Evolutionary conservation across 768 basidiomycete genomes (phyloP).

Genomic region (Termitomyces heimii): DNA sequence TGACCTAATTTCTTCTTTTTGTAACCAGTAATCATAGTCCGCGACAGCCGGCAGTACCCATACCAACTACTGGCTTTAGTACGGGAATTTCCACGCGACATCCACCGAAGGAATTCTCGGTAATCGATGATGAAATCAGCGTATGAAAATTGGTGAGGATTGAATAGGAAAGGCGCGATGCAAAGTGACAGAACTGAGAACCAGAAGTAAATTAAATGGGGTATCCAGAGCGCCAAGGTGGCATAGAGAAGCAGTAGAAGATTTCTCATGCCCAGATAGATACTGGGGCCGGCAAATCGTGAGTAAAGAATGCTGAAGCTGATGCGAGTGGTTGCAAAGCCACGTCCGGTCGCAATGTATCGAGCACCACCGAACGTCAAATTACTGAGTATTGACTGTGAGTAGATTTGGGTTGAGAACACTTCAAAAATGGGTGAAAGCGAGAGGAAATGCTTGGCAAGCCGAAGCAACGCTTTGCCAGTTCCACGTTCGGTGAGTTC

Average conservation of each 20-base stretch:
- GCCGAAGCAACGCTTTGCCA: constrained; percentile 87
- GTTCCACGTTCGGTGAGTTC: constrained; percentile 97
- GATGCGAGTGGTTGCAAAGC: constrained; percentile 95
- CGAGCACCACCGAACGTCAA: constrained; percentile 97
- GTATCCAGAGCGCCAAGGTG: constrained; percentile 89
- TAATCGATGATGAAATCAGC: constrained; percentile 98
- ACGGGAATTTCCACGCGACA: constrained; percentile 97
- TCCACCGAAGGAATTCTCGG: constrained; percentile 97
- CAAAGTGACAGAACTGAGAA: constrained; percentile 91
- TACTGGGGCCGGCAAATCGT: constrained; percentile 98
- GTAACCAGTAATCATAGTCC: constrained; percentile 98
- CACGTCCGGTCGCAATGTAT: constrained; percentile 98
- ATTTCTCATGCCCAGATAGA: constrained; percentile 98
- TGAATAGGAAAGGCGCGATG: constrained; percentile 97
- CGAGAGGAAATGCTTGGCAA: constrained; percentile 95
- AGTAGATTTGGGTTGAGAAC: constrained; percentile 98
- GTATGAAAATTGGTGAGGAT: constrained; percentile 99
- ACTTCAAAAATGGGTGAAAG: constrained; percentile 98
- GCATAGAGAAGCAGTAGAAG: constrained; percentile 86
- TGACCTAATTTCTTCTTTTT: constrained; percentile 99
- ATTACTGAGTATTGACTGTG: constrained; percentile 94
- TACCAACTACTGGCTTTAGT: constrained; percentile 99
- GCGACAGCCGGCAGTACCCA: constrained; percentile 94
- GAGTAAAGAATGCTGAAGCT: constrained; percentile 97
- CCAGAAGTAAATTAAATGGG: constrained; percentile 98